Evolutionary conservation across 2,329 filamentous ascomycete species (phyloP).

Genomic region (Claviceps sp.): DNA sequence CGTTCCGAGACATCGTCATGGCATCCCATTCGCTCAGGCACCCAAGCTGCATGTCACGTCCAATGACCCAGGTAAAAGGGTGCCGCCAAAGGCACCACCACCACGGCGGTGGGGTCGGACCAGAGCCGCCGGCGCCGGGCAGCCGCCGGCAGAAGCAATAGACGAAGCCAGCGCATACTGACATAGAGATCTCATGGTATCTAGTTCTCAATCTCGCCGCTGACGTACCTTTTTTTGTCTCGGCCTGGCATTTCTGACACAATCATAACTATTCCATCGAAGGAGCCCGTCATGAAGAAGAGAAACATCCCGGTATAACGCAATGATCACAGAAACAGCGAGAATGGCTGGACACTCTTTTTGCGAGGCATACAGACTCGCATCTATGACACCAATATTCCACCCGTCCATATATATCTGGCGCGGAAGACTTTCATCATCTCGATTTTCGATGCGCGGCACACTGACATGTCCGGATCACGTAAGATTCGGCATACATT

Average conservation of each 20-base stretch:
- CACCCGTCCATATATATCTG: neutral
- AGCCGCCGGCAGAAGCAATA: constrained; percentile 11
- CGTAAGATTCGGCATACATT: neutral
- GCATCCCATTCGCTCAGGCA: constrained; percentile 28
- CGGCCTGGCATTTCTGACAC: neutral
- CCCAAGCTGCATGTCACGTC: constrained; percentile 16
- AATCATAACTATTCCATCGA: neutral
- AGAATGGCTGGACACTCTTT: neutral
- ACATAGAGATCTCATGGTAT: neutral
- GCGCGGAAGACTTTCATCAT: neutral
- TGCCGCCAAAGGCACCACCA: constrained; percentile 32
- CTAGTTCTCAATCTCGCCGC: neutral
- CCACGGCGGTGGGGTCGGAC: constrained; percentile 32
- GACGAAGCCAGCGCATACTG: neutral
- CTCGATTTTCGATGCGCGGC: neutral
- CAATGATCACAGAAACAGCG: neutral
- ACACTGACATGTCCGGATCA: neutral
- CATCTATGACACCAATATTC: neutral
- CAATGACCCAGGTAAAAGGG: constrained; percentile 23
- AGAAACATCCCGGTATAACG: neutral
- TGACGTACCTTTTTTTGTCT: no score
- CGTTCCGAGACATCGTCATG: constrained; percentile 44
- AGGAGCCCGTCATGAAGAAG: neutral
- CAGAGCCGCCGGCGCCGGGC: constrained; percentile 21
- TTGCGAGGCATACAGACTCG: neutral